Base-by-base conservation (phyloP, 768 basidiomycete species). In the Amanita exitialis region DNA sequence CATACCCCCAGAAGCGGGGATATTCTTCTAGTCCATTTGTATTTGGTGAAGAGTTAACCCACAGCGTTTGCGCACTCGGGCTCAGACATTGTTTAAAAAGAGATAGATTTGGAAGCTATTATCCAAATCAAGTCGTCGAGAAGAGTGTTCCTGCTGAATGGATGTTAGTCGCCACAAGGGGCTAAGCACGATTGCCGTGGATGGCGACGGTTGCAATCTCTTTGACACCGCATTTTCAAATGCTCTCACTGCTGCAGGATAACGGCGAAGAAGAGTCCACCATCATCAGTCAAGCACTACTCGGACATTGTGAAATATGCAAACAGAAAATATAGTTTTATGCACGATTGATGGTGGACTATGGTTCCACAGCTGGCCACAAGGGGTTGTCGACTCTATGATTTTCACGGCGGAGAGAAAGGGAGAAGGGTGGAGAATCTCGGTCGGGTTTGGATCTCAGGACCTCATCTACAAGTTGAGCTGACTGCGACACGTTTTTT, bases 401-500 rank as follows among this genome's bases (percentile, higher is more conserved):
- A 77, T 3, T 67, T 98, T 48, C 91, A 96, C 63, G 80, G 78
- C 56, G 59, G 64, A 8, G 42, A 70, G 71, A 45, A 62, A 59
- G 38, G 75, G 71, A 2, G 80, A 78, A 57, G 83, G 80, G 6
- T 97, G 92, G 92, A 69, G 71, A 38, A 63, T 93, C 8, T 82
- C 79, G 37, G 69, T 96, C 8, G 91, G 93, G 1, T 74, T 75
- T 36, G 94, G 94, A 9, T 89, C 88, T 39, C 94, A 96, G 66
- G 92, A 96, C 70, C 62, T 91, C 56, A 78, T 97, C 45, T 85
- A 75, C 69, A 96, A 94, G 78, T 90, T 86, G 23, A 23, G 23
- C 3, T 23, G 23, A 23, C 23, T 4, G 23, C 30, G 30, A 10
- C 30, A 32, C 28, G n/a, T n/a, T n/a, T 23, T 23, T 4, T 23